phyloP scores from a whole-genome alignment of 352 stramenopile genomes.

The Stephanocyclus meneghinianus region DNA sequence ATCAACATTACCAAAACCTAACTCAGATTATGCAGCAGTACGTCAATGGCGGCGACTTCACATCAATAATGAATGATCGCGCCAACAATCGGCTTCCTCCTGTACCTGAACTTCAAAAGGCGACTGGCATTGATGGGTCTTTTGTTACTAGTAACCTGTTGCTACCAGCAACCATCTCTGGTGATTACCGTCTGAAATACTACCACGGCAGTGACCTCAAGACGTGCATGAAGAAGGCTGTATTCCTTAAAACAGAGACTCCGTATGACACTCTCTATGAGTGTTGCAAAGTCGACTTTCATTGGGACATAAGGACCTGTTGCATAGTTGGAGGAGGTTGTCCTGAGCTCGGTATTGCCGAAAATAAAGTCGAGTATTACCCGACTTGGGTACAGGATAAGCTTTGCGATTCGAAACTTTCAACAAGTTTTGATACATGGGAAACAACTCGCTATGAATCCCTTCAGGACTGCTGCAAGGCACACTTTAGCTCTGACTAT shows the following conservation, averaged over 20 bases:
- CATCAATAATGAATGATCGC: conserved; percentile 8
- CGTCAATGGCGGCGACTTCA: conserved; percentile 33
- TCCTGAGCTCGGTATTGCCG: conserved; percentile 13
- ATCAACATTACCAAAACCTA: conserved; percentile 16
- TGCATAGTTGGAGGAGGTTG: conserved; percentile 35
- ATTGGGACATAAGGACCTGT: conserved; percentile 27
- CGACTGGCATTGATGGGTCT: conserved; percentile 3
- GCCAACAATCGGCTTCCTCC: conserved; percentile 32
- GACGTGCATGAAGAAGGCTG: conserved; percentile 37
- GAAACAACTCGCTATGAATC: conserved; percentile 21
- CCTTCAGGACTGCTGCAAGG: conserved; percentile 24
- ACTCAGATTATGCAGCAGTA: conserved; percentile 10
- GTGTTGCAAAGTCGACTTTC: conserved; percentile 30
- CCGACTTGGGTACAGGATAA: conserved; percentile 15
- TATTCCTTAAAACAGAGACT: conserved; percentile 28
- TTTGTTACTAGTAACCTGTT: conserved; percentile 29
- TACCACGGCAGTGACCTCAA: conserved; percentile 33
- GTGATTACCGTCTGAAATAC: conserved; percentile 27
- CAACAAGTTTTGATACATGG: conserved; percentile 22
- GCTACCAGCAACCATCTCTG: conserved; percentile 37
- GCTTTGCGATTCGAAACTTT: conserved; percentile 29
- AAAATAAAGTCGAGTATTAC: conserved; percentile 19
- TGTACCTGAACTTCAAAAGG: conserved; percentile 44
- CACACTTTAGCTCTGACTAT: conserved; percentile 4
- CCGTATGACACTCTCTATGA: conserved; percentile 33